phyloP scores from a whole-genome alignment of 2,329 filamentous ascomycete species.

The Exophiala phaeomuriformis region DNA sequence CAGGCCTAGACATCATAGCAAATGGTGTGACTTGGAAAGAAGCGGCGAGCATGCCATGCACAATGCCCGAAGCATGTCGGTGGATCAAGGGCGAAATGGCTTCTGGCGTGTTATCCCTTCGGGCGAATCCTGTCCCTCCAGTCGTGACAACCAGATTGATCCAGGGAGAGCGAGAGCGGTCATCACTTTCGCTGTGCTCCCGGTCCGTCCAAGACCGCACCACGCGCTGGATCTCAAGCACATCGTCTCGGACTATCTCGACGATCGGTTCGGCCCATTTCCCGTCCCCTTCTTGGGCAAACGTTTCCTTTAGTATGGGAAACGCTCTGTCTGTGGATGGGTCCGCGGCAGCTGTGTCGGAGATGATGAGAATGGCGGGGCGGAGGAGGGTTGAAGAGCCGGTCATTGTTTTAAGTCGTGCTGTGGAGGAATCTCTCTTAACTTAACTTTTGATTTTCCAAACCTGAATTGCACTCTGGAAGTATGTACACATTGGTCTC shows the following conservation, averaged over 20 bases:
- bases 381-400: constrained; percentile 44
- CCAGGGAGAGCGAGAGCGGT: not conserved
- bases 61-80: constrained; percentile 77
- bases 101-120: constrained; percentile 82
- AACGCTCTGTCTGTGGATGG: constrained; percentile 70
- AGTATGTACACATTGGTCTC: too few relatives aligned
- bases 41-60: constrained; percentile 86
- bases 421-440: too few relatives aligned
- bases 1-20: constrained; percentile 91
- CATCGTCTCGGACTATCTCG: constrained; percentile 72
- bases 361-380: constrained; percentile 76
- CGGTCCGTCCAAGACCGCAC: constrained; percentile 67
- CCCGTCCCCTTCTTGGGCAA: constrained; percentile 57
- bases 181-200: constrained; percentile 31
- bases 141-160: constrained; percentile 77
- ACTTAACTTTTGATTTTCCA: too few relatives aligned
- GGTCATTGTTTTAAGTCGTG: too few relatives aligned
- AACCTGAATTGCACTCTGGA: too few relatives aligned
- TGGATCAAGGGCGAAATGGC: constrained; percentile 73
- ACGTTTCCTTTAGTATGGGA: constrained; percentile 58
- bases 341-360: constrained; percentile 78
- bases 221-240: constrained; percentile 64
- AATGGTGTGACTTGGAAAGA: constrained; percentile 86
- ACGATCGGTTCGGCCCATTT: constrained; percentile 65
- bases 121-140: constrained; percentile 87